Evolutionary conservation across 805 yeast species (phyloP), one percentile per base, ranked within the genome.

Genomic region (Ogataea thermomethanolica): DNA sequence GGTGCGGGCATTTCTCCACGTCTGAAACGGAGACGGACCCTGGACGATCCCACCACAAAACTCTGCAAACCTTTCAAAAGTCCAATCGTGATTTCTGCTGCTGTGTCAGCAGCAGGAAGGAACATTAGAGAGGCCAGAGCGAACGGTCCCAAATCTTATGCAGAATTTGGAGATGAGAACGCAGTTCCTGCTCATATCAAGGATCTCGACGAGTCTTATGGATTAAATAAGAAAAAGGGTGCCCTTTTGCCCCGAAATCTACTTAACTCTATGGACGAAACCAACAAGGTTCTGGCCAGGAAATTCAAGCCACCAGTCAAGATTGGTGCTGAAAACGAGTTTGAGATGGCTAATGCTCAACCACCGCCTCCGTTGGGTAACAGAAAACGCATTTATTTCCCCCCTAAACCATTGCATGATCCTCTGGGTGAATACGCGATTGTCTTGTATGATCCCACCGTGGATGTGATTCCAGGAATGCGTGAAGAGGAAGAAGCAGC

Each of bases 331-430:
- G 63, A 61, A 25, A 62, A 65, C 31, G 65, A 59, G 31, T 56
- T 58, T 35, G 49, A 53, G 4, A 17, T 44, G 31, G 20, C 46
- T 31, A 43, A 54, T 50, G 35, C 62, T 11, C 60, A 70, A 35
- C 73, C 89, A 1, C 74, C 89, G 1, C 90, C 95, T 0, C 85
- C 95, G 0, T 67, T 91, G 44, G 99, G 99, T 0, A 88, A 89
- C 43, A 76, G 83, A 46, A 75, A 83, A 27, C 76, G 78, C 46
- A 74, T 79, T 2, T 69, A 76, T 1, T 64, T 86, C 38, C 84
- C 86, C n/a, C 95, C 98, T 4, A 67, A 89, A 43, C 95, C 99
- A 1, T 69, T 93, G n/a, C 95, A 91, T 58, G 99, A 93, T 64
- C 99, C 99, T 0, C 73, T 82, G 31, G 89, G 83, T 45, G 97